phyloP scores from a whole-genome alignment of 106 monocot species.

The Dendrobium chrysotoxum region DNA sequence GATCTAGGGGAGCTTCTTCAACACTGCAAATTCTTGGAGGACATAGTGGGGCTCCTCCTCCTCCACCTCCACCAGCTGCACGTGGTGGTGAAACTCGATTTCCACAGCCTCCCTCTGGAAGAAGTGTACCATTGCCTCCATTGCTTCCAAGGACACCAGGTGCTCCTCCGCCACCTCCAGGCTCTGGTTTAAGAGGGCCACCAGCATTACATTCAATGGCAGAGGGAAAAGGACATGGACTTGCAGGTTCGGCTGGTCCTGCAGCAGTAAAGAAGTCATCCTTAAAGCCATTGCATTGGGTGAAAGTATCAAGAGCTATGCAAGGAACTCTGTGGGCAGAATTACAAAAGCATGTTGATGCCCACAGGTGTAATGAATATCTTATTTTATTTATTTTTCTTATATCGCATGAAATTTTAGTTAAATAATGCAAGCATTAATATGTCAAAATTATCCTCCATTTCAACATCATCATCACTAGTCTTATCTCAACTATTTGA shows the following conservation, averaged over 20 bases:
- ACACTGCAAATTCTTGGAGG: not conserved
- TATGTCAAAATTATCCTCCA: not conserved
- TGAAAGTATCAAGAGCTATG: slow-evolving; percentile 89
- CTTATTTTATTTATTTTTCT: not conserved
- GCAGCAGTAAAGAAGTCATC: slow-evolving; percentile 49
- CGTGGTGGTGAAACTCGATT: slow-evolving; percentile 9
- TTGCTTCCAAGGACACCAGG: slow-evolving; percentile 22
- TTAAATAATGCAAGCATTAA: not conserved
- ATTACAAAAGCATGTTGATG: slow-evolving; percentile 68
- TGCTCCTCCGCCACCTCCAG: slow-evolving; percentile 51
- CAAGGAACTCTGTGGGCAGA: slow-evolving; percentile 99
- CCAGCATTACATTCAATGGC: slow-evolving; percentile 15
- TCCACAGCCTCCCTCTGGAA: slow-evolving; percentile 15
- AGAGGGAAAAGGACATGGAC: slow-evolving; percentile 50
- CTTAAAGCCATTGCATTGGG: slow-evolving; percentile 93
- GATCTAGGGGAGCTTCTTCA: slow-evolving; percentile 14
- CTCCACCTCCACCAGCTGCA: slow-evolving; percentile 11
- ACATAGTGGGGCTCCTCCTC: not conserved
- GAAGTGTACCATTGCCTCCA: slow-evolving; percentile 10
- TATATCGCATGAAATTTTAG: slow-evolving; percentile 7
- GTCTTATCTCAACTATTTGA: not conserved
- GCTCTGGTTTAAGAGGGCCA: slow-evolving; percentile 17
- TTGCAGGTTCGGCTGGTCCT: slow-evolving; percentile 24
- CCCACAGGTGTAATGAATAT: slow-evolving; percentile 43
- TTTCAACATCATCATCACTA: not conserved